Evolutionary conservation across 495 filamentous ascomycete genomes (phyloP).

Genomic region (Talaromyces liani): DNA sequence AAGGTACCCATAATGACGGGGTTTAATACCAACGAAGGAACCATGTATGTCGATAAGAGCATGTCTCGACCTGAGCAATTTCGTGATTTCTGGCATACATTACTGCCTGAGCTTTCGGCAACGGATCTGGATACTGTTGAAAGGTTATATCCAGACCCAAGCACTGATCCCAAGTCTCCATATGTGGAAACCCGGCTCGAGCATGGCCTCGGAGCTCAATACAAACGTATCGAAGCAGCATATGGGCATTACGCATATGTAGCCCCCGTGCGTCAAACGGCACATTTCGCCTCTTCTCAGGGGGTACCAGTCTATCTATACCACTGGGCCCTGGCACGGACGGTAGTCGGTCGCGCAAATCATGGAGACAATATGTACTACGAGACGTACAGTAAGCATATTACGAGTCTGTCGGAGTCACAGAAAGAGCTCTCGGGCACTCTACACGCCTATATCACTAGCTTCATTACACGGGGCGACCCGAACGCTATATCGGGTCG

Average conservation of each 20-base stretch:
- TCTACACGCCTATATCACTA: constrained; percentile 49
- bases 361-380: constrained; percentile 53
- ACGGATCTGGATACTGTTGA: constrained; percentile 44
- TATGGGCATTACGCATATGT: constrained; percentile 64
- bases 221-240: constrained; percentile 50
- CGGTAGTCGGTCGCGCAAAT: constrained; percentile 42
- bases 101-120: constrained; percentile 44
- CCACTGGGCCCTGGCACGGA: constrained; percentile 46
- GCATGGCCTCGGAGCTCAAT: constrained; percentile 43
- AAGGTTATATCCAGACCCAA: constrained; percentile 50
- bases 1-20: constrained; percentile 57
- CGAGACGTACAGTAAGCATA: constrained; percentile 43
- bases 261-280: constrained; percentile 56
- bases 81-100: constrained; percentile 43
- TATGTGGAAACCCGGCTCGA: constrained; percentile 32
- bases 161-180: constrained; percentile 18
- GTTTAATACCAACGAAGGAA: constrained; percentile 60
- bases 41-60: constrained; percentile 45
- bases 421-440: constrained; percentile 41
- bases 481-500: constrained; percentile 31
- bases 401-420: constrained; percentile 29
- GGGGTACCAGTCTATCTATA: constrained; percentile 47
- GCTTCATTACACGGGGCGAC: constrained; percentile 48
- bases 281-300: constrained; percentile 36
- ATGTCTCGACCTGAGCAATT: constrained; percentile 41